phyloP scores from a whole-genome alignment of 352 stramenopile species.

The Plasmopara halstedii region DNA sequence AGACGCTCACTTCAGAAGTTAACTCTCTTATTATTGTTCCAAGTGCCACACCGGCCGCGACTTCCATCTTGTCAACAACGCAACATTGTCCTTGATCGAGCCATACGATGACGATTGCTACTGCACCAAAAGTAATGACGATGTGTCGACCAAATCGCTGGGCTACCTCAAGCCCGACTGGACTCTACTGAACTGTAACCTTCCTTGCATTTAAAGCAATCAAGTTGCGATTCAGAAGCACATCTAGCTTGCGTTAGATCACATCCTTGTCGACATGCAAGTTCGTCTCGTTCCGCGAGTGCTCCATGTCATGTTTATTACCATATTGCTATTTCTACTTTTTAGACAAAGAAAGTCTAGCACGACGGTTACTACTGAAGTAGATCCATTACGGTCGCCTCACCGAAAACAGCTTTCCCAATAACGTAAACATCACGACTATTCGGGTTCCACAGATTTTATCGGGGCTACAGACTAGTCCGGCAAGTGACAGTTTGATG shows the following conservation, averaged over 20 bases:
- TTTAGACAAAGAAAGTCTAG: background rate
- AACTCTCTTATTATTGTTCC: slow-evolving; percentile 19
- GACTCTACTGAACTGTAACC: slow-evolving; percentile 29
- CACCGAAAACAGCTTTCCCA: background rate
- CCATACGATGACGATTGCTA: slow-evolving; percentile 15
- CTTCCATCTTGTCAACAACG: slow-evolving; percentile 7
- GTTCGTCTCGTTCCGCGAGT: background rate
- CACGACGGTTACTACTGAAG: background rate
- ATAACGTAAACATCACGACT: no score
- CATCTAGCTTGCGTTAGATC: slow-evolving; percentile 12
- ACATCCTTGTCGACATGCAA: background rate
- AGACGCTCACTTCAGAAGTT: slow-evolving; percentile 8
- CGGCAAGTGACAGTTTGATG: slow-evolving; percentile 11
- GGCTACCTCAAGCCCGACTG: slow-evolving; percentile 22
- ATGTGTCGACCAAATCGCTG: slow-evolving; percentile 17
- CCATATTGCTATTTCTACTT: background rate
- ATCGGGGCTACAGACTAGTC: background rate
- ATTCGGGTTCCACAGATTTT: background rate
- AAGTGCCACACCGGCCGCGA: slow-evolving; percentile 7
- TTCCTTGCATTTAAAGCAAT: background rate
- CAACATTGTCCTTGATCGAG: slow-evolving; percentile 6
- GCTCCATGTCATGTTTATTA: background rate
- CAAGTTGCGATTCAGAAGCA: slow-evolving; percentile 27
- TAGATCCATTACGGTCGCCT: background rate
- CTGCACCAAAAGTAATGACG: slow-evolving; percentile 26